Evolutionary conservation across 352 stramenopile genomes (phyloP).

Genomic region (Globisporangium sylvaticum): DNA sequence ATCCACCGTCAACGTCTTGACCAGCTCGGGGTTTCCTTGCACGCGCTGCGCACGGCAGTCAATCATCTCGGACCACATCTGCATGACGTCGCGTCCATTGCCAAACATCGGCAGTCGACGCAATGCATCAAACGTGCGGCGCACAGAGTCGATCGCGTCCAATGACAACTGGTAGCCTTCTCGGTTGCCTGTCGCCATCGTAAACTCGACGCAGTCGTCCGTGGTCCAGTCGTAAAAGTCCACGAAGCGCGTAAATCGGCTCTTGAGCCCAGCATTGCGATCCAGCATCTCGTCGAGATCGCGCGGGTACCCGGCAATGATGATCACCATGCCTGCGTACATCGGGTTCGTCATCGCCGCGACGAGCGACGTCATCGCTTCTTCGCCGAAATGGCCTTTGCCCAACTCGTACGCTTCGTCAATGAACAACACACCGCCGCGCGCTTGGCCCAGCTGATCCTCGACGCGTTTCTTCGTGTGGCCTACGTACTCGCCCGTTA

Average conservation of each 20-base stretch:
- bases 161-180: conserved; percentile 38
- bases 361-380: conserved; percentile 89
- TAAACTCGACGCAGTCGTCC: conserved; percentile 70
- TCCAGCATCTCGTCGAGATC: conserved; percentile 90
- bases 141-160: conserved; percentile 25
- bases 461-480: conserved; percentile 89
- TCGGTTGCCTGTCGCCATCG: conserved; percentile 35
- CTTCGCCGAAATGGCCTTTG: conserved; percentile 72
- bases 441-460: conserved; percentile 84
- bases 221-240: conserved; percentile 88
- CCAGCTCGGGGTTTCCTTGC: conserved; percentile 33
- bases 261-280: conserved; percentile 88
- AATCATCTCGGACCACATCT: conserved; percentile 59
- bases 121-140: conserved; percentile 33
- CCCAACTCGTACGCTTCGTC: conserved; percentile 91
- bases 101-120: conserved; percentile 56
- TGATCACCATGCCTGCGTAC: conserved; percentile 84
- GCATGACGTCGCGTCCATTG: conserved; percentile 68
- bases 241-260: conserved; percentile 86
- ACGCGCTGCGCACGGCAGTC: conserved; percentile 66
- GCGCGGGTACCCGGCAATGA: conserved; percentile 87
- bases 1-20: conserved; percentile 36
- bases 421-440: conserved; percentile 91
- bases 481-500: conserved; percentile 86
- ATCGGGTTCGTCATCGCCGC: conserved; percentile 84